Conservation (phyloP, 495 filamentous ascomycete species). For the Parathielavia hyrcaniae region DNA sequence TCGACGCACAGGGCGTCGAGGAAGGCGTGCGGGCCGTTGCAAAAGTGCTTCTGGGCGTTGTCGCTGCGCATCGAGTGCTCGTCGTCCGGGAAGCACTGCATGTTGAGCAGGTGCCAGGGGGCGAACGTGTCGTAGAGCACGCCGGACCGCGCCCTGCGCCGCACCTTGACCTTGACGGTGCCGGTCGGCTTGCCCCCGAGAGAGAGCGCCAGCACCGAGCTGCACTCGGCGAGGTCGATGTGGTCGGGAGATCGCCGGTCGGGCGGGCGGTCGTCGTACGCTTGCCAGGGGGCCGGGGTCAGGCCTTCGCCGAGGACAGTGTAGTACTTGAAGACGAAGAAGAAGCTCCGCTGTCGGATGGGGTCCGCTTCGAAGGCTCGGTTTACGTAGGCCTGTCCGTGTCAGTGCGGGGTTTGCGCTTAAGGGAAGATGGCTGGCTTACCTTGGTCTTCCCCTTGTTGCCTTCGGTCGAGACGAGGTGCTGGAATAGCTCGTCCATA, state of each 20-base stretch:
- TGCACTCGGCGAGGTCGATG: conserved; percentile 46
- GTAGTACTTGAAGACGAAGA: conserved; percentile 53
- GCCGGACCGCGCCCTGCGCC: conserved; percentile 32
- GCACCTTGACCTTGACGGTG: conserved; percentile 32
- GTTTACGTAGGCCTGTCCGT: conserved; percentile 30
- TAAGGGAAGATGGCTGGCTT: neutral
- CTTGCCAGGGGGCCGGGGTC: conserved; percentile 48
- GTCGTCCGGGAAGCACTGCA: conserved; percentile 50
- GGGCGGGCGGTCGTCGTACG: conserved; percentile 29
- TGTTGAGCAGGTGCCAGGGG: conserved; percentile 48
- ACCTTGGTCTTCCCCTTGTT: conserved; percentile 33
- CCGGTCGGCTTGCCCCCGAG: conserved; percentile 37
- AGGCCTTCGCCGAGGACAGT: conserved; percentile 41
- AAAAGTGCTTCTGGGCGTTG: conserved; percentile 42
- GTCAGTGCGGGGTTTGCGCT: neutral
- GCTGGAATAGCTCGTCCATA: conserved; percentile 46
- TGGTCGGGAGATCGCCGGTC: conserved; percentile 39
- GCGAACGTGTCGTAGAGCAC: conserved; percentile 43
- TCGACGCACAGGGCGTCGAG: conserved; percentile 45
- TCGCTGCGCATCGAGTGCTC: conserved; percentile 43
- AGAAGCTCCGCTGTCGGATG: conserved; percentile 41
- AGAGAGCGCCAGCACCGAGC: conserved; percentile 45
- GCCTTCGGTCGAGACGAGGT: conserved; percentile 35
- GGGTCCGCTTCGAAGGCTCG: conserved; percentile 35
- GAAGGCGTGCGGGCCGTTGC: conserved; percentile 51